Evolutionary conservation across 352 stramenopile species (phyloP).

Genomic region (Pythium plurisporium): DNA sequence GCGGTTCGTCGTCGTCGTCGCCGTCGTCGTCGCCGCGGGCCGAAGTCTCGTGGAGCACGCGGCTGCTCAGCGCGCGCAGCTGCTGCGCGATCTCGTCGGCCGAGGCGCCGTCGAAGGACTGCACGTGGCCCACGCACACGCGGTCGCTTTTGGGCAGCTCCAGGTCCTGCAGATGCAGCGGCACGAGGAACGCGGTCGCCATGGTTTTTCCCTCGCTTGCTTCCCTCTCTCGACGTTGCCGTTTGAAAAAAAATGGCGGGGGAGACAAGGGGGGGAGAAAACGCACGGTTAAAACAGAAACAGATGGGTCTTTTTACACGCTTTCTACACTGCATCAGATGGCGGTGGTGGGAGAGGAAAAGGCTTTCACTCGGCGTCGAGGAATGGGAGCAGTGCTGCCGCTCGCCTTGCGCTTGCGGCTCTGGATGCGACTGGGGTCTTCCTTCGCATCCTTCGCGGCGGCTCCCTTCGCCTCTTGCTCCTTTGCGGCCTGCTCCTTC

Average conservation of each 20-base stretch:
- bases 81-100: conserved; percentile 39
- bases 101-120: conserved; percentile 47
- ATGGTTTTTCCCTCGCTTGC: conserved; percentile 3
- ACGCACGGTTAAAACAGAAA: conserved; percentile 1
- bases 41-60: conserved; percentile 32
- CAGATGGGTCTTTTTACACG: background rate
- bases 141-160: conserved; percentile 65
- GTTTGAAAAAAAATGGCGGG: conserved; percentile 11
- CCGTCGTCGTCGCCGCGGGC: background rate
- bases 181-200: conserved; percentile 73
- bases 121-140: conserved; percentile 62
- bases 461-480: background rate
- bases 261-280: background rate
- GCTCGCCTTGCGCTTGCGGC: too few species aligned
- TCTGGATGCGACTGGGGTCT: too few species aligned
- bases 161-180: conserved; percentile 67
- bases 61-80: conserved; percentile 45
- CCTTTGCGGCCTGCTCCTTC: background rate
- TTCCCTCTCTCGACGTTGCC: background rate
- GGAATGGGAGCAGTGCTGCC: too few species aligned
- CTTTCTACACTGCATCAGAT: conserved; percentile 2
- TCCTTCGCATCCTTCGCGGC: too few species aligned
- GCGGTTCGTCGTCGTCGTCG: conserved; percentile 42
- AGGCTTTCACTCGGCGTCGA: too few species aligned
- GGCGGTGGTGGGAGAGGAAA: background rate